Conservation (phyloP, 2,329 filamentous ascomycete species). For the Fusarium lateritium region DNA sequence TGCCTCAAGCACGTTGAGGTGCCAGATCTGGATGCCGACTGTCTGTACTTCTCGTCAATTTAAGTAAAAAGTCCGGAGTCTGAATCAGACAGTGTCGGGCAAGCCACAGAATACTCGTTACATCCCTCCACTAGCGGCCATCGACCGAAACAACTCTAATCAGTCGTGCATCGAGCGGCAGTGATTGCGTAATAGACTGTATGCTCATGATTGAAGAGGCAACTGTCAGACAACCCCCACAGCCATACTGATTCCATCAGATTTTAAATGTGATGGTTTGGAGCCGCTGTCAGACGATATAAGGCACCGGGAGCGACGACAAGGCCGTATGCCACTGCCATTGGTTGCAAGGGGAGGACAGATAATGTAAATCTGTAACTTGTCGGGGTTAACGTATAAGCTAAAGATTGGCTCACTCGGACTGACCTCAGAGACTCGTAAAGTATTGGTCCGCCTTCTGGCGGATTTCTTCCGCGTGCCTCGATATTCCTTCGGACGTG, state of each 20-base stretch:
- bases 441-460: constrained; percentile 60
- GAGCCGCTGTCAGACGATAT: constrained; percentile 21
- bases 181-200: constrained; percentile 1
- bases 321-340: constrained; percentile 2
- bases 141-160: constrained; percentile 1
- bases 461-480: constrained; percentile 56
- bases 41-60: not conserved
- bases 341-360: constrained; percentile 18
- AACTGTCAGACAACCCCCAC: constrained; percentile 36
- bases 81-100: not conserved
- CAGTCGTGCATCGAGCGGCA: not conserved
- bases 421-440: constrained; percentile 50
- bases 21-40: not conserved
- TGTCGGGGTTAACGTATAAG: constrained; percentile 22
- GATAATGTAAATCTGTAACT: constrained; percentile 23
- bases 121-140: not conserved
- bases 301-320: constrained; percentile 13
- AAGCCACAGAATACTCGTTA: not conserved
- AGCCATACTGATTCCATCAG: constrained; percentile 25
- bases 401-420: constrained; percentile 16
- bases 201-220: constrained; percentile 3
- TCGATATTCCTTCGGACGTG: constrained; percentile 56
- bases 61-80: constrained; percentile 1
- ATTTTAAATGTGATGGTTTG: constrained; percentile 8
- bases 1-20: not conserved